phyloP scores from a whole-genome alignment of 140 eudicot species.

The Flaveria floridana region DNA sequence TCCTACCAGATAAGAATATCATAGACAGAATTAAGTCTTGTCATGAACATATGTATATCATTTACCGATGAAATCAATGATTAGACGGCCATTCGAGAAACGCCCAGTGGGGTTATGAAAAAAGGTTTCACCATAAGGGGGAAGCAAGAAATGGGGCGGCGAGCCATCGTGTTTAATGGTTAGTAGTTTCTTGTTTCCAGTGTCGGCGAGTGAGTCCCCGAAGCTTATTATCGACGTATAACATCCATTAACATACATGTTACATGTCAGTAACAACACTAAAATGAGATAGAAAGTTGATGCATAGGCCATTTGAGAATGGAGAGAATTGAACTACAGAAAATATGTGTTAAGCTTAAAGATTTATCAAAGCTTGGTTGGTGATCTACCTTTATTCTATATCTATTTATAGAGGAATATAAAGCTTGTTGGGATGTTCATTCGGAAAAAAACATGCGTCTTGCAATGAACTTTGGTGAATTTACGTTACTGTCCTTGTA shows the following conservation, averaged over 20 bases:
- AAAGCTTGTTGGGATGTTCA: conserved; percentile 8
- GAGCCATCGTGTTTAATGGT: background rate
- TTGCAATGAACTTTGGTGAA: background rate
- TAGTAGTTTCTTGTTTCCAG: conserved; percentile 6
- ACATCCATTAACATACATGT: background rate
- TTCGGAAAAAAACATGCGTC: background rate
- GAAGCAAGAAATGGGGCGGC: background rate
- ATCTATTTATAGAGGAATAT: conserved; percentile 8
- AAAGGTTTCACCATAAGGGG: background rate
- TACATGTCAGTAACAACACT: background rate
- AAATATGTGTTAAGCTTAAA: background rate
- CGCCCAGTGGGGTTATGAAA: conserved; percentile 12
- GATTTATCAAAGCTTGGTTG: conserved; percentile 9
- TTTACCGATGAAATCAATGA: background rate
- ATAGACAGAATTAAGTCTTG: background rate
- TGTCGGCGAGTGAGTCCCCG: conserved; percentile 21
- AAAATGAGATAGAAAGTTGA: background rate
- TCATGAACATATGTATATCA: background rate
- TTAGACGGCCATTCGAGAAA: conserved; percentile 14
- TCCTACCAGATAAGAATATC: background rate
- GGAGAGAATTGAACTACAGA: background rate
- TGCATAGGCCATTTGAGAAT: conserved; percentile 9
- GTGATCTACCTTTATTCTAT: background rate
- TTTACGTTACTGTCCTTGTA: conserved; percentile 12
- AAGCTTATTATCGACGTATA: conserved; percentile 22